Conservation (phyloP, 768 basidiomycete genomes). For the Phlegmacium glaucopus region DNA sequence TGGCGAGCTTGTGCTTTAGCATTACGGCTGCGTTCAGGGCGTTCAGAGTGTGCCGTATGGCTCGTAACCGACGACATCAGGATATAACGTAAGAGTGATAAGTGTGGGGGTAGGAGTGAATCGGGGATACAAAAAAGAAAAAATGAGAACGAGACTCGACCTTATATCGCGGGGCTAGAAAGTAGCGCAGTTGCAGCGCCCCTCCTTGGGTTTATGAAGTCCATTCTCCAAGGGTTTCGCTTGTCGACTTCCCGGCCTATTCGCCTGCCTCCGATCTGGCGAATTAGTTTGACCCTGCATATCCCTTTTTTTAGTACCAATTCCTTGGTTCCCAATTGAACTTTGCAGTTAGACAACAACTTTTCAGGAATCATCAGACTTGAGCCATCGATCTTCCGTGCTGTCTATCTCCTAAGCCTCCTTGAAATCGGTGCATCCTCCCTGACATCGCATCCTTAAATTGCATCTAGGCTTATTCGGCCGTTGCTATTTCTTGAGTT, state of each 20-base stretch:
- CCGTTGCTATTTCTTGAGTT: constrained; percentile 16
- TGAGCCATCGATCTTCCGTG: constrained; percentile 14
- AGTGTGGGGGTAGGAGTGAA: constrained; percentile 42
- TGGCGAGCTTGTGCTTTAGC: constrained; percentile 87
- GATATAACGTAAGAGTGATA: constrained; percentile 40
- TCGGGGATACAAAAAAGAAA: constrained; percentile 47
- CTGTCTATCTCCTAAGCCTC: constrained; percentile 19
- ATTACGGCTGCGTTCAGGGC: constrained; percentile 83
- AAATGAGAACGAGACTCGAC: constrained; percentile 25
- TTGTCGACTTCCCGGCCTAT: constrained; percentile 44
- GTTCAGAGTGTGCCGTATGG: constrained; percentile 55
- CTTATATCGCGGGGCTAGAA: constrained; percentile 38
- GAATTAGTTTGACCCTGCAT: constrained; percentile 36
- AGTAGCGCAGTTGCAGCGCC: constrained; percentile 35
- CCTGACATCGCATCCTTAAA: constrained; percentile 5
- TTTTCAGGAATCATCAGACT: constrained; percentile 4
- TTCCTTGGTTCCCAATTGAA: constrained; percentile 17
- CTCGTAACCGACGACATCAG: constrained; percentile 59
- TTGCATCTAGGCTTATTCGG: constrained; percentile 22
- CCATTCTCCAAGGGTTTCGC: constrained; percentile 30
- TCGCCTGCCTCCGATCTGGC: constrained; percentile 47
- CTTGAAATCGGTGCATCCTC: constrained; percentile 6
- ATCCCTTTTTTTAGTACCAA: constrained; percentile 14
- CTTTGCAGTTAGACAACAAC: constrained; percentile 7
- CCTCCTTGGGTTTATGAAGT: constrained; percentile 32